Conservation (phyloP, 176 grass and related monocot genomes). For the Pontederia crassipes region DNA sequence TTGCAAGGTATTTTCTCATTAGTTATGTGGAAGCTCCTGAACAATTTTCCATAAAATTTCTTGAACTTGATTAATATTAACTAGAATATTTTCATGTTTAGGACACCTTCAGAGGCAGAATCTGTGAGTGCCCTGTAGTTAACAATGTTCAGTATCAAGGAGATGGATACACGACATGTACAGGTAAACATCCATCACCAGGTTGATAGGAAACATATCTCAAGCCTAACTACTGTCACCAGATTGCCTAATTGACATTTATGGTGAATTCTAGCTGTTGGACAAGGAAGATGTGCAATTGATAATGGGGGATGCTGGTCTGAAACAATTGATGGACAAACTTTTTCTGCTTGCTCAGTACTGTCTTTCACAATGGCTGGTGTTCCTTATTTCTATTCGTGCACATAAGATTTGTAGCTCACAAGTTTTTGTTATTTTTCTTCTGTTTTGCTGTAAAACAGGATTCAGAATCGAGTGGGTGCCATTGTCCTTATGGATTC, state of each 20-base stretch:
- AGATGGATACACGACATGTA: constrained; percentile 71
- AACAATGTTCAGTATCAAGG: constrained; percentile 61
- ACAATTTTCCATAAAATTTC: background rate
- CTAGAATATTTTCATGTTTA: background rate
- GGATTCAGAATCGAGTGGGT: constrained; percentile 44
- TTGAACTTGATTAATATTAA: background rate
- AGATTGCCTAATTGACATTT: background rate
- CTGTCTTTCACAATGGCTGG: background rate
- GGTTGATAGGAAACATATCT: background rate
- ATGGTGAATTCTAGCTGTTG: constrained; percentile 35
- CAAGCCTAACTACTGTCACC: background rate
- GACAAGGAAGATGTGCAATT: constrained; percentile 65
- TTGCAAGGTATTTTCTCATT: constrained; percentile 40
- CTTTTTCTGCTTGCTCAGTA: constrained; percentile 77
- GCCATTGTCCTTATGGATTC: constrained; percentile 66
- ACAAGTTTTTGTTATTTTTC: background rate
- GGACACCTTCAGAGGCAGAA: constrained; percentile 86
- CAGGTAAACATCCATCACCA: constrained; percentile 20
- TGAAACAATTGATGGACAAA: constrained; percentile 37
- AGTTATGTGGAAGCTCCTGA: background rate
- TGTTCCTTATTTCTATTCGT: background rate
- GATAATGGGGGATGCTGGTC: constrained; percentile 81
- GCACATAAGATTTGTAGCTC: background rate
- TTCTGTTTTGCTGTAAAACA: background rate
- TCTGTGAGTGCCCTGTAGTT: constrained; percentile 63